Base-by-base conservation (phyloP, 2,329 filamentous ascomycete genomes). In the Esteya vermicola region DNA sequence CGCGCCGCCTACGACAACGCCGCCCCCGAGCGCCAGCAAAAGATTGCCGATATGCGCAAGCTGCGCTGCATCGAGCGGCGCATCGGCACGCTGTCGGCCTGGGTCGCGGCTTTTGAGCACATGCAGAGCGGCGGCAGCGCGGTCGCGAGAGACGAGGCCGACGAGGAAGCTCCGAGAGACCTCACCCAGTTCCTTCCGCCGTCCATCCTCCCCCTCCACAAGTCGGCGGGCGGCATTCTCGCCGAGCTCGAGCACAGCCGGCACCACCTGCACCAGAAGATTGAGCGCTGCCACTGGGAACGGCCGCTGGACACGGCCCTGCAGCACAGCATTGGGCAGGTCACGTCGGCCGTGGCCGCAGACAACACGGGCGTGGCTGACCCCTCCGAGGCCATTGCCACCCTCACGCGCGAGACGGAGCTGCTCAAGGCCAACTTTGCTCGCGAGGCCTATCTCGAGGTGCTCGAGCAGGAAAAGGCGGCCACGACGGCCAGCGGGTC, bases 41-140 rank as follows among this genome's bases (percentile, higher is more conserved):
- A 83, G 50, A 67, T 82, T 33, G 74, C 66, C 43, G 78, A 78
- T 52, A 85, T 93, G 77, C 85, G 85, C 21, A 85, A 83, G 50
- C 63, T 93, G 43, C 78, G 81, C 49, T 76, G 82, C 40, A 77
- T 94, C 25, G 85, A 94, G 61, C 75, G 85, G 48, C 76, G 91
- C 14, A 93, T 95, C 45, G 72, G 77, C 7, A 68, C 93, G 44
- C 68, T 98, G n/a, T 88, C 82, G 4, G 79, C 81, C 2, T 98
- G 91, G 91, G 81, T 95, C 42, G 83, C 82, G 1, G 85, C 86
- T 2, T 98, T 96, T 51, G 89, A 96, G 47, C 67, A 72, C 2
- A 74, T 93, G 81, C 19, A 19, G 18, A 9, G 28, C 49, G 84
- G 85, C 30, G 69, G 68, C 36, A 70, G 77, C 18, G 79, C 81